Base-by-base conservation (phyloP, 2,329 filamentous ascomycete genomes). In the Scedosporium minutisporum region DNA sequence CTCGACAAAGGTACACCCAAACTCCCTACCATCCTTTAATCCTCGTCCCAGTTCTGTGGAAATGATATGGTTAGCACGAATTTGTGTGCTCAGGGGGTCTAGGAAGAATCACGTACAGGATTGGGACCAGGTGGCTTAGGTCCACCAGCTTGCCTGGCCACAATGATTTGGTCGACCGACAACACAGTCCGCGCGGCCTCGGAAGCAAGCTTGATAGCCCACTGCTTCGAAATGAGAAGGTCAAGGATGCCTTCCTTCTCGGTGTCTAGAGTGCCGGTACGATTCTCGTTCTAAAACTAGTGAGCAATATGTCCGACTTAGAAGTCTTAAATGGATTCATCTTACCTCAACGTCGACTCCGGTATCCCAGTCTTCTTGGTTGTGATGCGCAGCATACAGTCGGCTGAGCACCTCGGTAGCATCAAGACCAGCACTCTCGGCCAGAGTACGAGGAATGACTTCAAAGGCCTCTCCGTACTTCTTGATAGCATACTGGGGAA, bases 381-480 rank as follows among this genome's bases (percentile, higher is more conserved):
- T 86, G 77, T 92, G 88, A 77, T 99, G 95, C 60, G 93, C 91
- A 29, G 93, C 92, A 76, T 97, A 99, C 65, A 99, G 80, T 71
- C 88, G 87, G 71, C 92, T 95, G 64, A 99, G 81, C 61, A 97
- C 89, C 76, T 97, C 95, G n/a, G 95, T 99, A 63, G 95, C 95
- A 73, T 99, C 95, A 23, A 99, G 83, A 67, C 95, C 95, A 55
- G 93, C 93, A 69, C 91, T 96, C 78, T 99, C 95, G 60, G 96
- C 95, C 63, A 99, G 82, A 16, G 91, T 96, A 68, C 95, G 88
- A 21, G 95, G 93, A 61, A 99, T 88, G 59, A 99, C 93, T 80
- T 99, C 95, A 70, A 99, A 99, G 7, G 95, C 93, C 78, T 99
- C 93, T 61, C 90, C 95, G 74, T 88, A 99, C 80, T 97, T 97